Conservation (phyloP, 192 early-diverging fungal genomes). For the Linnemannia zychae region DNA sequence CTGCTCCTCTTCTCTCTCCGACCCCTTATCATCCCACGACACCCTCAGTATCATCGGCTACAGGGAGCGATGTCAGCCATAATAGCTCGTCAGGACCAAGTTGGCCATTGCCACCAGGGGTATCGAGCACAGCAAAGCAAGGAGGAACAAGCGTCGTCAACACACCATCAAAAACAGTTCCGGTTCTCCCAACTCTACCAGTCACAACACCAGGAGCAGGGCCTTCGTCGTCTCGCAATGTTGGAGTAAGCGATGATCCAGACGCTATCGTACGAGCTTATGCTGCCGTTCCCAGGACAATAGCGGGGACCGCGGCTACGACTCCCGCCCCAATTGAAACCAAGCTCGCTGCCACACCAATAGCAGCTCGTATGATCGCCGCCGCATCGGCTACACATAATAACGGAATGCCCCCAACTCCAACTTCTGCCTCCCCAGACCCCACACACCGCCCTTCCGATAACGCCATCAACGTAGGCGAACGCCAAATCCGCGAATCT, state of each 20-base stretch:
- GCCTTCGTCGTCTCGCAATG: neutral
- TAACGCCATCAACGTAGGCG: neutral
- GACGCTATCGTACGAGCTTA: neutral
- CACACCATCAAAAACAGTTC: neutral
- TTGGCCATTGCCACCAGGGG: neutral
- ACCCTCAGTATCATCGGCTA: neutral
- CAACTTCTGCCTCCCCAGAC: neutral
- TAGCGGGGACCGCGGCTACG: neutral
- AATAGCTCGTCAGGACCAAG: neutral
- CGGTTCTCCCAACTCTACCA: neutral
- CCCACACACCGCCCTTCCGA: neutral
- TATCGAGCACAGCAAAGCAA: neutral
- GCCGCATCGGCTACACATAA: neutral
- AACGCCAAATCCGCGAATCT: slow-evolving; percentile 8
- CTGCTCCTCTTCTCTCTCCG: neutral
- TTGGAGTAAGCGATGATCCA: neutral
- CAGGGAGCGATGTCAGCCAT: neutral
- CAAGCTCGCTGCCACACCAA: neutral
- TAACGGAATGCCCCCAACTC: neutral
- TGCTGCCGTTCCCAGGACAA: neutral
- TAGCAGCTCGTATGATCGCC: slow-evolving; percentile 5
- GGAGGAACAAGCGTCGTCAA: neutral
- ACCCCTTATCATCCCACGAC: neutral
- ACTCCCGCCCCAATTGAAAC: neutral
- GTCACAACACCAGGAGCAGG: neutral